Evolutionary conservation across 2,329 filamentous ascomycete species (phyloP).

Genomic region (Botryotinia globosa): DNA sequence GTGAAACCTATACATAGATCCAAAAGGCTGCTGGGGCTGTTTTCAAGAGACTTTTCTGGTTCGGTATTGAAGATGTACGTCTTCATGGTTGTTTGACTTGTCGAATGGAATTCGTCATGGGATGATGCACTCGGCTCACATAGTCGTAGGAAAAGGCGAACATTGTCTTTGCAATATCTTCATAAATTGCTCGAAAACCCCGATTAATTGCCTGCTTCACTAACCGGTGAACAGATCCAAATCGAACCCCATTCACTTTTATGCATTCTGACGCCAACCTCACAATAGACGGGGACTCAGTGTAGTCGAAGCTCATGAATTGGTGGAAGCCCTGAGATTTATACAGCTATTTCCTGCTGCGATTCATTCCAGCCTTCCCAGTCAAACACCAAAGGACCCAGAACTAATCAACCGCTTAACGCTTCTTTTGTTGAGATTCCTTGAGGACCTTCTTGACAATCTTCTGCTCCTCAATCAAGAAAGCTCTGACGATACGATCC

Average conservation of each 20-base stretch:
- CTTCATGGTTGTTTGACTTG: neutral
- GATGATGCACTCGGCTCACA: neutral
- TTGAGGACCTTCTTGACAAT: conserved; percentile 99
- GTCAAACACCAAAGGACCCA: conserved; percentile 38
- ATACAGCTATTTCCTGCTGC: conserved; percentile 39
- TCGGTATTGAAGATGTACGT: neutral
- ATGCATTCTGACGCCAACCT: conserved; percentile 13
- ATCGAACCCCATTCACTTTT: conserved; percentile 10
- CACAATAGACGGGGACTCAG: conserved; percentile 11
- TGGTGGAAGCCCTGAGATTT: conserved; percentile 36
- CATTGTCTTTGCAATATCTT: conserved; percentile 2
- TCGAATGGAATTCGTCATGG: neutral
- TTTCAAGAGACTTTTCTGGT: neutral
- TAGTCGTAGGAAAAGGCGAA: neutral
- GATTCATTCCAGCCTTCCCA: conserved; percentile 38
- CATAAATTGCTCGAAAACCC: neutral
- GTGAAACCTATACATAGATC: neutral
- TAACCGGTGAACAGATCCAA: conserved; percentile 14
- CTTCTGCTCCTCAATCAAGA: conserved; percentile 99
- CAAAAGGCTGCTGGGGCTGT: neutral
- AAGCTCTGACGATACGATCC: conserved; percentile 95
- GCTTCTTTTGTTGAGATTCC: conserved; percentile 76
- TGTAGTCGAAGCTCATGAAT: conserved; percentile 35
- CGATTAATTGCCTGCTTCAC: conserved; percentile 13
- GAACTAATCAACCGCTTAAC: conserved; percentile 33